Conservation (phyloP, 2,329 filamentous ascomycete genomes). For the Colletotrichum camelliae region DNA sequence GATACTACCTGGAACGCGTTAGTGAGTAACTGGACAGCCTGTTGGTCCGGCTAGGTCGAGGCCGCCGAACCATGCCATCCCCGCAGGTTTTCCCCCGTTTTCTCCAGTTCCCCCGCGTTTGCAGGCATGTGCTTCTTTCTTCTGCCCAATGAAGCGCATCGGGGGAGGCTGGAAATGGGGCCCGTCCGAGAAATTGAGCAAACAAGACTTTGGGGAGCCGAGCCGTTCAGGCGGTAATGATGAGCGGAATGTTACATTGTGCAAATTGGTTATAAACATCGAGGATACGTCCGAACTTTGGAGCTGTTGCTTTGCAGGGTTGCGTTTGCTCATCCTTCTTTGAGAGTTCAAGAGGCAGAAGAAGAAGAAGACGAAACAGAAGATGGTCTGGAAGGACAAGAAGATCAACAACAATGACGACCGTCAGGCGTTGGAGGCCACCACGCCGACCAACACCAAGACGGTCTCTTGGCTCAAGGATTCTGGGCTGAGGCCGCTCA, state of each 20-base stretch:
- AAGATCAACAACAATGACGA: slow-evolving; percentile 3
- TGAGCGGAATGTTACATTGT: not conserved
- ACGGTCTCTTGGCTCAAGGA: slow-evolving; percentile 5
- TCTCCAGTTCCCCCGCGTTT: slow-evolving; percentile 2
- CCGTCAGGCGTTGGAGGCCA: slow-evolving; percentile 9
- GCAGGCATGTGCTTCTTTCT: not conserved
- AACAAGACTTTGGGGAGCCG: not conserved
- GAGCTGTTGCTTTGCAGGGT: not conserved
- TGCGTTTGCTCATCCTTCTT: not conserved
- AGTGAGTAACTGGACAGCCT: not conserved
- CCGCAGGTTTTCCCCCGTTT: not conserved
- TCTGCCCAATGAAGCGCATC: not conserved
- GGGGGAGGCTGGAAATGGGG: not conserved
- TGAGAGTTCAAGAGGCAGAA: not conserved
- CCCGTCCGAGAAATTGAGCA: not conserved
- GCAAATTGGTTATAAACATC: slow-evolving; percentile 3
- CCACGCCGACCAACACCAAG: slow-evolving; percentile 9
- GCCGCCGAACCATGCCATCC: not conserved
- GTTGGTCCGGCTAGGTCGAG: not conserved
- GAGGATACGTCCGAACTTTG: not conserved
- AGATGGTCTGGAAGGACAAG: slow-evolving; percentile 8
- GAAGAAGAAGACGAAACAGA: not conserved
- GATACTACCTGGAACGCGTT: not conserved
- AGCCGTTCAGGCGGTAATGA: not conserved
- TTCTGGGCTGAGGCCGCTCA: not conserved